phyloP scores from a whole-genome alignment of 73 alveolate genomes.

The Paramecium bursaria region DNA sequence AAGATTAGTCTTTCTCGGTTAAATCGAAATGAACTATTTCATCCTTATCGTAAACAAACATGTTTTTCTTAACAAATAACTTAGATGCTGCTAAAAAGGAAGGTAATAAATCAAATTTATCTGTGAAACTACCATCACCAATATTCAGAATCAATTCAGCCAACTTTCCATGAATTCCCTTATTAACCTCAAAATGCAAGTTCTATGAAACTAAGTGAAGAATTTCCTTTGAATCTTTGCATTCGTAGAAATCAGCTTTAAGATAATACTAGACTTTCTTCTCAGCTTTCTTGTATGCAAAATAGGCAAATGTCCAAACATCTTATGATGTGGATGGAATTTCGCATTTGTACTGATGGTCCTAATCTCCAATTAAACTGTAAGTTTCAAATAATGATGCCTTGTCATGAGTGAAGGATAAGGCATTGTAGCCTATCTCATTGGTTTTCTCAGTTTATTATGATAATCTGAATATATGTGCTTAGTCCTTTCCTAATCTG shows the following conservation, averaged over 20 bases:
- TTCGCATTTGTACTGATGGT: not conserved
- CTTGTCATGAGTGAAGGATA: slow-evolving; percentile 12
- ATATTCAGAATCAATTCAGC: slow-evolving; percentile 21
- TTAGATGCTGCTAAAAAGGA: not conserved
- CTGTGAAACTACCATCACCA: slow-evolving; percentile 19
- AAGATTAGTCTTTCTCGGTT: no score
- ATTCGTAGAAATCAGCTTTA: slow-evolving; percentile 32
- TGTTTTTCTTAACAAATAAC: not conserved
- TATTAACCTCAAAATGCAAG: not conserved
- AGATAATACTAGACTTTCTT: slow-evolving; percentile 12
- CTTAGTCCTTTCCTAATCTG: no score
- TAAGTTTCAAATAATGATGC: slow-evolving; percentile 18
- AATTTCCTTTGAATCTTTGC: not conserved
- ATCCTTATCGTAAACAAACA: slow-evolving; percentile 10
- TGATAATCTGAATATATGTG: no score
- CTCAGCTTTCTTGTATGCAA: slow-evolving; percentile 28
- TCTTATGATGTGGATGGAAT: slow-evolving; percentile 7
- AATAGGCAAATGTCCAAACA: slow-evolving; percentile 49
- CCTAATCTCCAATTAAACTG: not conserved
- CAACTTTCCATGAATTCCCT: slow-evolving; percentile 8
- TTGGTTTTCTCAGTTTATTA: slow-evolving; percentile 29
- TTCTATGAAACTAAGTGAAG: slow-evolving; percentile 36
- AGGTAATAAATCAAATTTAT: slow-evolving; percentile 11
- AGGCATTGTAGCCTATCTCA: slow-evolving; percentile 22
- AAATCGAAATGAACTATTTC: no score